Evolutionary conservation across 148 eudicot species (phyloP).

Genomic region (Rhododendron kiyosumense): DNA sequence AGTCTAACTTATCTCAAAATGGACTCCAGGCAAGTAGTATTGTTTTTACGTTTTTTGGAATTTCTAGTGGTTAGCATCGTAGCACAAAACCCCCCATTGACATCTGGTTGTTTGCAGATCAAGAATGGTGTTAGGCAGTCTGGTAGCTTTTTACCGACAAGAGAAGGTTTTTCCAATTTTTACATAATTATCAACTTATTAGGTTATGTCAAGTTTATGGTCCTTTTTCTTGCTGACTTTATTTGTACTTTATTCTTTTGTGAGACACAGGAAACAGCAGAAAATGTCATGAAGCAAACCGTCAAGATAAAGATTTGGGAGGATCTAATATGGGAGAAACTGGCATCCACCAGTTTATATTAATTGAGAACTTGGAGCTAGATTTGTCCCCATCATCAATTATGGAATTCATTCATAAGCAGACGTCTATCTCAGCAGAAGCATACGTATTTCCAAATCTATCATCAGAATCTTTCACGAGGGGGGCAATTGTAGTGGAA

Average conservation of each 20-base stretch:
- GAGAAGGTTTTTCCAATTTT: conserved; percentile 16
- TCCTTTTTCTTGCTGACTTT: background rate
- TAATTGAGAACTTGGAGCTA: conserved; percentile 57
- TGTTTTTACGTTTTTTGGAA: background rate
- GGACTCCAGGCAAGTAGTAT: conserved; percentile 20
- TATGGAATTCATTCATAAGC: conserved; percentile 35
- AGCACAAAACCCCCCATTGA: background rate
- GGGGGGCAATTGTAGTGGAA: conserved; percentile 42
- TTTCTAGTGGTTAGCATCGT: background rate
- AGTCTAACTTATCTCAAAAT: conserved; percentile 6
- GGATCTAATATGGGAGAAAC: background rate
- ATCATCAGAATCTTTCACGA: conserved; percentile 30
- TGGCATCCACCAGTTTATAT: conserved; percentile 20
- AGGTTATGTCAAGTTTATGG: background rate
- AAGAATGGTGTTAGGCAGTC: background rate
- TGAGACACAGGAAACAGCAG: conserved; percentile 21
- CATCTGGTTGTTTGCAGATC: conserved; percentile 16
- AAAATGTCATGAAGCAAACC: conserved; percentile 8
- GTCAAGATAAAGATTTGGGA: conserved; percentile 31
- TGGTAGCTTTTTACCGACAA: background rate
- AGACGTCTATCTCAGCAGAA: conserved; percentile 35
- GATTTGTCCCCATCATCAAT: conserved; percentile 36
- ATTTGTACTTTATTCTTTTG: background rate
- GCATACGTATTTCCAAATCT: conserved; percentile 41
- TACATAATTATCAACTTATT: background rate